Evolutionary conservation across 1,284 basidiomycete species (phyloP).

Genomic region (Cryptococcus sp.): DNA sequence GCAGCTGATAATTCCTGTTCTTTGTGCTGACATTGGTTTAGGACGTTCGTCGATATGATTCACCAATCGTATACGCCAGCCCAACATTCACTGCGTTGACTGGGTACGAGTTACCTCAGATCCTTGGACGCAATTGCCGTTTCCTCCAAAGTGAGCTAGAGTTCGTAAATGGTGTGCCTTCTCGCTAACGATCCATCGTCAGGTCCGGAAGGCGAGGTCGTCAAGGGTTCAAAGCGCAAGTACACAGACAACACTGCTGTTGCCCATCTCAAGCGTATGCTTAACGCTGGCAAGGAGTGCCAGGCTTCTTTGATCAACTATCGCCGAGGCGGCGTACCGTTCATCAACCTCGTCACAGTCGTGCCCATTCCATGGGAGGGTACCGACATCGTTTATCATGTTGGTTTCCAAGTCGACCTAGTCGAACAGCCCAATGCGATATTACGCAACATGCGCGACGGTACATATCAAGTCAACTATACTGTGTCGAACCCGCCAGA

Average conservation of each 20-base stretch:
- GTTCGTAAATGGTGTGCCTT: conserved; percentile 70
- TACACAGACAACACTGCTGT: conserved; percentile 73
- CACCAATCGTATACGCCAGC: conserved; percentile 84
- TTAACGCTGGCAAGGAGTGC: conserved; percentile 76
- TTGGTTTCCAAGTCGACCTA: conserved; percentile 91
- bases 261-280: conserved; percentile 65
- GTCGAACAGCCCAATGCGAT: conserved; percentile 83
- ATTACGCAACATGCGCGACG: conserved; percentile 71
- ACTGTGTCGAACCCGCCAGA: conserved; percentile 46
- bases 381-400: conserved; percentile 76
- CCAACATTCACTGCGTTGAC: conserved; percentile 79
- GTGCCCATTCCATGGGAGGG: conserved; percentile 71
- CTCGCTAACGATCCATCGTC: conserved; percentile 69
- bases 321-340: conserved; percentile 78
- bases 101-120: conserved; percentile 75
- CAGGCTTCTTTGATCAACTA: conserved; percentile 89
- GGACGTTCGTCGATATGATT: conserved; percentile 76
- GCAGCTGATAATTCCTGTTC: background rate
- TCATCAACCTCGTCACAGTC: conserved; percentile 82
- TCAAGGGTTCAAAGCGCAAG: conserved; percentile 65
- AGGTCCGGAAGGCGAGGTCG: conserved; percentile 65
- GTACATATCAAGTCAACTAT: conserved; percentile 69
- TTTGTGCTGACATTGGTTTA: conserved; percentile 15
- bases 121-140: conserved; percentile 86
- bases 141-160: conserved; percentile 57